These are phyloP conservation scores for Aspergillus neotritici DNA, from an alignment of 2,329 filamentous ascomycete genomes.

Conservation along the genomic window DNA sequence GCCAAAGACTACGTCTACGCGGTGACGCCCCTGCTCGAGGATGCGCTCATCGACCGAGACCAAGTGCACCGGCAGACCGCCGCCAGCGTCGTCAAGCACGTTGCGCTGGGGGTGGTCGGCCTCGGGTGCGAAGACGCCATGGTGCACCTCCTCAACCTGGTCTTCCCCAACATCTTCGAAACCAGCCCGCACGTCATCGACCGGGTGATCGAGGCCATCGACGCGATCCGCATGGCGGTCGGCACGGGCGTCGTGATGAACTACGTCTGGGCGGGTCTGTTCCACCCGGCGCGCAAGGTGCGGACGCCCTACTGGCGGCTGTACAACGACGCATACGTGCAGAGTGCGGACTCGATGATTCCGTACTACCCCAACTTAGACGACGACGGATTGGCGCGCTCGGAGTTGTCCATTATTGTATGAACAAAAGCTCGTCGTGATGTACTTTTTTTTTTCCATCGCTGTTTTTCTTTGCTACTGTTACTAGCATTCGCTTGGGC, in stretches of 20 bases:
- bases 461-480: not conserved
- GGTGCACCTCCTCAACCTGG: conserved; percentile 91
- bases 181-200: conserved; percentile 98
- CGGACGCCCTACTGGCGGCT: conserved; percentile 91
- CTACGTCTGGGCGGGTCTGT: conserved; percentile 95
- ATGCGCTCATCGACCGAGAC: conserved; percentile 94
- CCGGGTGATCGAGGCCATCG: conserved; percentile 93
- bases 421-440: conserved; percentile 43
- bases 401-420: conserved; percentile 77
- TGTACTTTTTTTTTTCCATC: conserved; percentile 5
- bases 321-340: conserved; percentile 96
- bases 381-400: conserved; percentile 70
- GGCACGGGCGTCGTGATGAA: conserved; percentile 92
- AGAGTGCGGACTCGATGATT: conserved; percentile 87
- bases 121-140: conserved; percentile 97
- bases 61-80: conserved; percentile 97
- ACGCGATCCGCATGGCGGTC: conserved; percentile 88
- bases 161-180: conserved; percentile 96
- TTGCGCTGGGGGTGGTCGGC: conserved; percentile 94
- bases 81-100: conserved; percentile 94
- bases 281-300: conserved; percentile 94
- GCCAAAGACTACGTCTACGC: conserved; percentile 99
- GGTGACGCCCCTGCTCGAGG: conserved; percentile 89
- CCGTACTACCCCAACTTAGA: conserved; percentile 89
- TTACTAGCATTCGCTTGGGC: conserved; percentile 1